Conservation (phyloP, 1,139 yeast genomes). For the Insectozyma bohioensis region DNA sequence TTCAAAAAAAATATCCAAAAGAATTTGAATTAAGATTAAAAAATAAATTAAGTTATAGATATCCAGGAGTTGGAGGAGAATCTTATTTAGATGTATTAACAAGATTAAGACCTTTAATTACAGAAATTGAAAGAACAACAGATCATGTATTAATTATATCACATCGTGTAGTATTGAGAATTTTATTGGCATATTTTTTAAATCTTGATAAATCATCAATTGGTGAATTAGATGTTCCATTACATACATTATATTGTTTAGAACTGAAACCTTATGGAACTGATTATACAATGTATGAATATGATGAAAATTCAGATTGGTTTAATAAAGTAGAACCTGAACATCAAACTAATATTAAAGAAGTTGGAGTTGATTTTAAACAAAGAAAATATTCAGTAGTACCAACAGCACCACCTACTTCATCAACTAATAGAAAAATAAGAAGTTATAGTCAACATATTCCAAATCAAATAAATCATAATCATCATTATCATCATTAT, state of each 20-base stretch:
- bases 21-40: conserved; percentile 76
- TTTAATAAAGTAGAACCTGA: conserved; percentile 74
- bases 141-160: conserved; percentile 82
- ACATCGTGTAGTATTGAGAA: conserved; percentile 89
- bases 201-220: conserved; percentile 80
- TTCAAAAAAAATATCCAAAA: conserved; percentile 65
- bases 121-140: conserved; percentile 88
- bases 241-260: conserved; percentile 83
- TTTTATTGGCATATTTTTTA: conserved; percentile 83
- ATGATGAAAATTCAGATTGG: conserved; percentile 76
- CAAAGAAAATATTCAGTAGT: conserved; percentile 71
- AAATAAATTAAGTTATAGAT: conserved; percentile 79
- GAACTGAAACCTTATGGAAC: conserved; percentile 96
- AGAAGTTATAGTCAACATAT: conserved; percentile 2
- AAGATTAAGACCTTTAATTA: conserved; percentile 83
- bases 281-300: conserved; percentile 85
- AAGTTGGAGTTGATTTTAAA: conserved; percentile 63
- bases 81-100: conserved; percentile 91
- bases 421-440: conserved; percentile 2
- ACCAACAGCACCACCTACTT: conserved; percentile 65
- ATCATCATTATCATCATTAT: background rate
- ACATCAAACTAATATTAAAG: conserved; percentile 57
- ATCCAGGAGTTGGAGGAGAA: conserved; percentile 98
- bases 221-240: conserved; percentile 88
- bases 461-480: no score